A percentile compares a stretch with the other conserved stretches of the same genome.
Evolutionary conservation across 2,329 filamentous ascomycete species (phyloP).

Genomic region (Penicillium capsulatum): DNA sequence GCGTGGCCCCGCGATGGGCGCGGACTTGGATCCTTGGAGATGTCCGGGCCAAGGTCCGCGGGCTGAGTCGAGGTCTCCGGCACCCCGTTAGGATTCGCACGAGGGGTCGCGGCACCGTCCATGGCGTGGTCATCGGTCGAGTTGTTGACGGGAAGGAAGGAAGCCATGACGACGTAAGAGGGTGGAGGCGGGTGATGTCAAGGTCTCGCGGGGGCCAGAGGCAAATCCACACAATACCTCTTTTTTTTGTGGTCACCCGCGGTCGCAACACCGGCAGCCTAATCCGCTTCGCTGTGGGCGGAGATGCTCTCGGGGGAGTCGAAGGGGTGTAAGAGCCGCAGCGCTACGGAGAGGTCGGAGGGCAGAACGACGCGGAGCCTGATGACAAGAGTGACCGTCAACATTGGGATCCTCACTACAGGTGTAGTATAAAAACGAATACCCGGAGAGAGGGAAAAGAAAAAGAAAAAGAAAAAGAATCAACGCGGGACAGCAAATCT

Average conservation of each 20-base stretch:
- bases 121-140: slow-evolving; percentile 44
- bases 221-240: slow-evolving; percentile 9
- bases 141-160: slow-evolving; percentile 60
- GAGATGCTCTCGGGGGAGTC: slow-evolving; percentile 11
- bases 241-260: slow-evolving; percentile 20
- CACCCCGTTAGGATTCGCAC: slow-evolving; percentile 41
- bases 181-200: slow-evolving; percentile 26
- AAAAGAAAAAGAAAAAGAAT: slow-evolving; percentile 4
- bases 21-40: slow-evolving; percentile 24
- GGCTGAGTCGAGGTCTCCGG: slow-evolving; percentile 31
- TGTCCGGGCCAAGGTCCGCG: slow-evolving; percentile 19
- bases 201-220: slow-evolving; percentile 21
- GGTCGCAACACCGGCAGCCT: slow-evolving; percentile 21
- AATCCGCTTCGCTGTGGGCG: slow-evolving; percentile 17
- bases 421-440: neutral
- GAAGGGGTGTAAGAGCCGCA: slow-evolving; percentile 13
- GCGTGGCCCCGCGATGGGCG: slow-evolving; percentile 17
- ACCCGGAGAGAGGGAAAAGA: slow-evolving; percentile 1
- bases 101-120: slow-evolving; percentile 54
- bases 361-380: slow-evolving; percentile 11
- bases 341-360: slow-evolving; percentile 17
- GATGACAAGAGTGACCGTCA: slow-evolving; percentile 13
- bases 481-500: slow-evolving; percentile 1
- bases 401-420: slow-evolving; percentile 15
- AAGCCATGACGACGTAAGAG: slow-evolving; percentile 45